Evolutionary conservation across 495 filamentous ascomycete genomes (phyloP), one percentile per base, ranked within the genome.

Genomic region (Paragyromitra xinjiangensis): DNA sequence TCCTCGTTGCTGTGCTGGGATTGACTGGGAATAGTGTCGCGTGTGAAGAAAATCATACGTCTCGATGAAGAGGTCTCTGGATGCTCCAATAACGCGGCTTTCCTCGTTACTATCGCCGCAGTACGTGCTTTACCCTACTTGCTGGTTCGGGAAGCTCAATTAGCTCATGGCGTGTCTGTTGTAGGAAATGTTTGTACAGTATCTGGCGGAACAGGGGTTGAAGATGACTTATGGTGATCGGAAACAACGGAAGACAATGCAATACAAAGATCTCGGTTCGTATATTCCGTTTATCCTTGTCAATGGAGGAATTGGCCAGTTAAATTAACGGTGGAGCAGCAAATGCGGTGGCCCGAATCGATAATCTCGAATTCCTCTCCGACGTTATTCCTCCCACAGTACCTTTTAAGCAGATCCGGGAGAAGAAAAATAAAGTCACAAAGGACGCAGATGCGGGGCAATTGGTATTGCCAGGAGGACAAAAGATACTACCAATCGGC

Each of bases 121-220:
- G 93, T 92, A 86, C 75, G 87, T 78, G 58, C 26, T 37, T 29
- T 48, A 39, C 26, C 44, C 24, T 6, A 19, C 19, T 42, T 69
- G 40, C 14, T 6, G n/a, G 29, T 26, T 22, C 6, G 44, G 9
- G 7, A 16, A 29, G 58, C n/a, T 58, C 34, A 64, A 67, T 72
- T 29, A 29, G 58, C 50, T 73, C 14, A 26, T 63, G 45, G 70
- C 68, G 55, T 19, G 59, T 26, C 12, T n/a, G n/a, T 26, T 9
- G 9, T 72, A 96, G 92, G 95, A 98, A 84, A 91, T 97, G 90
- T 99, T 99, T 87, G 92, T 99, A 76, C 93, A 97, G 82, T 91
- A 98, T 82, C 88, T 99, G 44, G 90, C 93, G 34, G 89, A 90
- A 73, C 92, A 97, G 85, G 92, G 89, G 37, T 89, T 97, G 80